Conservation (phyloP, 1,139 yeast species). For the Candida sp. region DNA sequence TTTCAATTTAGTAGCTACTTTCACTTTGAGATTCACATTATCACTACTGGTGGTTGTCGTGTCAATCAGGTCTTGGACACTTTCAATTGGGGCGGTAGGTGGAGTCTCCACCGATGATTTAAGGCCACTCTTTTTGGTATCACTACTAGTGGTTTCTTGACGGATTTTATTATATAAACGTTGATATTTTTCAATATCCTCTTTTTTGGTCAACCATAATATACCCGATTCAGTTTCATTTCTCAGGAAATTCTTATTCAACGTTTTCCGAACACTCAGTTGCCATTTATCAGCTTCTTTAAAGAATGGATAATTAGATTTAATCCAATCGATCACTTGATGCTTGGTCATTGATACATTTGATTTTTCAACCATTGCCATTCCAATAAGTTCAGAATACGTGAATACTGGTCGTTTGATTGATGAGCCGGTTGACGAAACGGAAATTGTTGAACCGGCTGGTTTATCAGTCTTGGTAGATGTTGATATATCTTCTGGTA, state of each 20-base stretch:
- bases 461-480: not conserved
- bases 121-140: not conserved
- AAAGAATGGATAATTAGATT: not conserved
- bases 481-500: not conserved
- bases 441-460: not conserved
- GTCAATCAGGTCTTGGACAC: too few relatives aligned
- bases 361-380: not conserved
- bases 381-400: not conserved
- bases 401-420: not conserved
- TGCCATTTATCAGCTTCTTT: not conserved
- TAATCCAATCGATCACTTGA: not conserved
- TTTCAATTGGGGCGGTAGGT: too few relatives aligned
- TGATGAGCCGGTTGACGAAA: not conserved
- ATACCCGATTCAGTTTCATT: not conserved
- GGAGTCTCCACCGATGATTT: not conserved
- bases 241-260: constrained; percentile 2
- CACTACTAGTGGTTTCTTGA: not conserved
- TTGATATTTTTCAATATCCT: not conserved
- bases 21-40: too few relatives aligned
- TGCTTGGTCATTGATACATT: not conserved
- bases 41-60: too few relatives aligned
- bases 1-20: not conserved
- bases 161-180: not conserved
- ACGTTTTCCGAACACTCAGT: not conserved
- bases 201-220: not conserved